These are phyloP conservation scores for Monosporascus sp. DNA, from an alignment of 2,329 filamentous ascomycete species.

Conservation along the genomic window DNA sequence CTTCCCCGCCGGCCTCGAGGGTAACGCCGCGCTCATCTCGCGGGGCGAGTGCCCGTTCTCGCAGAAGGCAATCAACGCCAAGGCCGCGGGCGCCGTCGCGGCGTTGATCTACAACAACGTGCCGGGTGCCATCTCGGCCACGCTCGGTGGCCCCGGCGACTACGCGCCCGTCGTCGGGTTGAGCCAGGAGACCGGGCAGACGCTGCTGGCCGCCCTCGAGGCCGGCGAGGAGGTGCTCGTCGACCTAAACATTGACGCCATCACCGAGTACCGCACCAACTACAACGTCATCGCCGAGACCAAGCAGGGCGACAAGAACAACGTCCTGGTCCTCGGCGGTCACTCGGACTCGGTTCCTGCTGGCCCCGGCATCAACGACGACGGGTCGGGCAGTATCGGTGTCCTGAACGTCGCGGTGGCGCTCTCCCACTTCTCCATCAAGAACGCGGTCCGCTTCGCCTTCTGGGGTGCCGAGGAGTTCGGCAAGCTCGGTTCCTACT, in stretches of 20 bases:
- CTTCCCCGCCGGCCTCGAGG: constrained; percentile 46
- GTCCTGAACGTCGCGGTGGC: constrained; percentile 54
- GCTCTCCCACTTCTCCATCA: constrained; percentile 51
- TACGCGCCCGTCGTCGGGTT: constrained; percentile 45
- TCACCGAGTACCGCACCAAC: constrained; percentile 21
- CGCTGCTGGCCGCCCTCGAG: not conserved
- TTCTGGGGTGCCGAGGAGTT: constrained; percentile 63
- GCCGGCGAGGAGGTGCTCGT: constrained; percentile 25
- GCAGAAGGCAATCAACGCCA: constrained; percentile 49
- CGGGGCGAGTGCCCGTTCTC: constrained; percentile 53
- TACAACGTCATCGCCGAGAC: constrained; percentile 58
- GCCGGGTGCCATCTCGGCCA: constrained; percentile 40
- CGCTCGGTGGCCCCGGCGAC: constrained; percentile 40
- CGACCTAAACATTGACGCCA: constrained; percentile 11
- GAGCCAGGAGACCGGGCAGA: constrained; percentile 32
- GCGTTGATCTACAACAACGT: constrained; percentile 56
- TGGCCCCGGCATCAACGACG: constrained; percentile 63
- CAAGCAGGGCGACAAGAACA: constrained; percentile 51
- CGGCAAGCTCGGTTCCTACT: constrained; percentile 54
- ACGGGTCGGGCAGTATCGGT: constrained; percentile 55
- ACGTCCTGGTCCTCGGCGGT: constrained; percentile 53
- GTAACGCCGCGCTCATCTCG: constrained; percentile 53
- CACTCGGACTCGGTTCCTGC: constrained; percentile 57
- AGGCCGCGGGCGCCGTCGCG: constrained; percentile 47
- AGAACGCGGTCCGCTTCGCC: constrained; percentile 56